These are phyloP conservation scores for Starmerella apis DNA, from an alignment of 805 yeast genomes.

Conservation along the genomic window DNA sequence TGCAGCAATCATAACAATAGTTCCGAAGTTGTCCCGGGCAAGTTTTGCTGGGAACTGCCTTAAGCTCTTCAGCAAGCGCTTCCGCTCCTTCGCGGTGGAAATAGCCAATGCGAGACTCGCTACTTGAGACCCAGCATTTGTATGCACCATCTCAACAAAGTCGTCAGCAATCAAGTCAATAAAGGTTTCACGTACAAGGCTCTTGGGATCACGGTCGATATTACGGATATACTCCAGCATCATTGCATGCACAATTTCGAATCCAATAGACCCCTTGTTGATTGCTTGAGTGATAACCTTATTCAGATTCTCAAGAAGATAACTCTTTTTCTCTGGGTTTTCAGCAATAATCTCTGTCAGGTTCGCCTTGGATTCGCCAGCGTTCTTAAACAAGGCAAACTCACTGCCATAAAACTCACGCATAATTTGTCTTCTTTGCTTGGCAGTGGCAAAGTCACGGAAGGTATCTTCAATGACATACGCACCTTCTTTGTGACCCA, in stretches of 20 bases:
- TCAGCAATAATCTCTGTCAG: slow-evolving; percentile 57
- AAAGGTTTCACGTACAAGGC: slow-evolving; percentile 58
- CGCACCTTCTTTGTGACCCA: slow-evolving; percentile 97
- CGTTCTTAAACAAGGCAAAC: slow-evolving; percentile 78
- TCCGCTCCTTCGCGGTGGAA: slow-evolving; percentile 89
- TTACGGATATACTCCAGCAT: slow-evolving; percentile 79
- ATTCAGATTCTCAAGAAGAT: slow-evolving; percentile 61
- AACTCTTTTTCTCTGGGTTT: slow-evolving; percentile 64
- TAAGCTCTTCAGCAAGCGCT: slow-evolving; percentile 57
- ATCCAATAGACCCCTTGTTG: slow-evolving; percentile 91
- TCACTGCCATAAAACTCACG: slow-evolving; percentile 96
- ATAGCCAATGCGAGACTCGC: slow-evolving; percentile 70
- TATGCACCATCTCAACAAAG: slow-evolving; percentile 88
- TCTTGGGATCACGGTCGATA: slow-evolving; percentile 42
- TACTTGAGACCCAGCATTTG: slow-evolving; percentile 88
- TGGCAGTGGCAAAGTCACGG: slow-evolving; percentile 71
- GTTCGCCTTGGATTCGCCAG: slow-evolving; percentile 50
- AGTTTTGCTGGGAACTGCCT: slow-evolving; percentile 66
- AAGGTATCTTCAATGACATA: slow-evolving; percentile 90
- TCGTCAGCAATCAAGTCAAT: slow-evolving; percentile 77
- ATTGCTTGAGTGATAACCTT: slow-evolving; percentile 85
- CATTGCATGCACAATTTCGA: slow-evolving; percentile 90
- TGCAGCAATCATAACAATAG: slow-evolving; percentile 62
- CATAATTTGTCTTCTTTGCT: slow-evolving; percentile 81
- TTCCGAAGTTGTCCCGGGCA: slow-evolving; percentile 78